A percentile compares a stretch with the other conserved stretches of the same genome.
These are phyloP conservation scores for Syzygium jambos DNA, from an alignment of 345 rosid species.

Conservation along the genomic window DNA sequence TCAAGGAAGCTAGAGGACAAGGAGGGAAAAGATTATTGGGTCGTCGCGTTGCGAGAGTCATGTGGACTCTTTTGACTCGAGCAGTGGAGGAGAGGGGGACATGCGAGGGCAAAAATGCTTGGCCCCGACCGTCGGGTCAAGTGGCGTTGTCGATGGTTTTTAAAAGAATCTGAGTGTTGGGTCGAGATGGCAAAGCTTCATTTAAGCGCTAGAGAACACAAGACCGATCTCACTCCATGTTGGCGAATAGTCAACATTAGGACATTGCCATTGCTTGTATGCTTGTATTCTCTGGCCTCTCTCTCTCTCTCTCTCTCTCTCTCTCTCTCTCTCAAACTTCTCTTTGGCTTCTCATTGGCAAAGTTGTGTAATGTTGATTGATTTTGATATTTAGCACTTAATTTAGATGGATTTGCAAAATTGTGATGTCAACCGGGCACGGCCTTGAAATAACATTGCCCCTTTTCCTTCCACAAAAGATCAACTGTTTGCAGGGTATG, in stretches of 20 bases:
- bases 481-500: fast-evolving
- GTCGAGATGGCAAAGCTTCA: neutral
- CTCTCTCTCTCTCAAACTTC: neutral
- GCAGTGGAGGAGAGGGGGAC: neutral
- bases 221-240: neutral
- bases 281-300: neutral
- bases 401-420: neutral
- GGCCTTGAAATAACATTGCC: neutral
- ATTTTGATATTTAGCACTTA: neutral
- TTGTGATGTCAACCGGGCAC: neutral
- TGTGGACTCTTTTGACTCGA: neutral
- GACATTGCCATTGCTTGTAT: neutral
- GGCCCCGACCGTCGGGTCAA: neutral
- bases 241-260: neutral
- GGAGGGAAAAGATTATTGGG: neutral
- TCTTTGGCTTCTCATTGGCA: neutral
- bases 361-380: neutral
- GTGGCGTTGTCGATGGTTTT: neutral
- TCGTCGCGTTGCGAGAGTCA: neutral
- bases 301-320: neutral
- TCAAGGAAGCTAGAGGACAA: neutral
- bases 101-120: too few species aligned
- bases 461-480: neutral
- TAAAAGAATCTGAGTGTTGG: neutral
- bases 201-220: constrained; percentile 1